Evolutionary conservation across 148 eudicot species (phyloP).

Genomic region (Vaccinium corymbosum): DNA sequence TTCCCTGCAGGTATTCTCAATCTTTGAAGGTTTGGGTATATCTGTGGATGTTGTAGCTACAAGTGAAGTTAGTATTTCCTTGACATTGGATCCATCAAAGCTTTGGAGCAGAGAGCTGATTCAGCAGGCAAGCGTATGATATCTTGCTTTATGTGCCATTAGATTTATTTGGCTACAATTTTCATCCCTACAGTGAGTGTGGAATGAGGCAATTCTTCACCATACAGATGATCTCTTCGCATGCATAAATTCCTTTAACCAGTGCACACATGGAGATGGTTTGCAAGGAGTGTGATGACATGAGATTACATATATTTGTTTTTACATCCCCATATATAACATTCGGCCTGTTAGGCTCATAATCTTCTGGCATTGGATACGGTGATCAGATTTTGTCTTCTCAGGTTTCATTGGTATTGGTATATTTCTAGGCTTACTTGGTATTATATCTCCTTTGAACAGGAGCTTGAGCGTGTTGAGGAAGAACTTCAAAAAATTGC

Average conservation of each 20-base stretch:
- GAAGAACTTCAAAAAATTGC: constrained; percentile 89
- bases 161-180: background rate
- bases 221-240: background rate
- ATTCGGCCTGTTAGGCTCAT: background rate
- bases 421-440: background rate
- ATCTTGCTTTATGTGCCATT: constrained; percentile 15
- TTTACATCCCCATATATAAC: background rate
- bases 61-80: constrained; percentile 96
- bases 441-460: constrained; percentile 15
- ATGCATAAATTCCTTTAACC: background rate
- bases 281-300: background rate
- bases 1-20: constrained; percentile 73
- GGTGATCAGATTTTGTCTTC: background rate
- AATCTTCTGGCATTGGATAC: background rate
- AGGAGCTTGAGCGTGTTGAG: constrained; percentile 89
- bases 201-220: background rate
- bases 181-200: no score
- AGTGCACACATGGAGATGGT: background rate
- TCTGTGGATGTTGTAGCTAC: constrained; percentile 99
- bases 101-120: constrained; percentile 97
- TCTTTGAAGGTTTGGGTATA: constrained; percentile 83
- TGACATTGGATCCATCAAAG: constrained; percentile 94
- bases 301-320: background rate
- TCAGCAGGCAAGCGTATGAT: constrained; percentile 91
- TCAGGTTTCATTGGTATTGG: constrained; percentile 1